Evolutionary conservation across 2,329 filamentous ascomycete species (phyloP), one percentile per base, ranked within the genome.

Genomic region (Colletotrichum cereale): DNA sequence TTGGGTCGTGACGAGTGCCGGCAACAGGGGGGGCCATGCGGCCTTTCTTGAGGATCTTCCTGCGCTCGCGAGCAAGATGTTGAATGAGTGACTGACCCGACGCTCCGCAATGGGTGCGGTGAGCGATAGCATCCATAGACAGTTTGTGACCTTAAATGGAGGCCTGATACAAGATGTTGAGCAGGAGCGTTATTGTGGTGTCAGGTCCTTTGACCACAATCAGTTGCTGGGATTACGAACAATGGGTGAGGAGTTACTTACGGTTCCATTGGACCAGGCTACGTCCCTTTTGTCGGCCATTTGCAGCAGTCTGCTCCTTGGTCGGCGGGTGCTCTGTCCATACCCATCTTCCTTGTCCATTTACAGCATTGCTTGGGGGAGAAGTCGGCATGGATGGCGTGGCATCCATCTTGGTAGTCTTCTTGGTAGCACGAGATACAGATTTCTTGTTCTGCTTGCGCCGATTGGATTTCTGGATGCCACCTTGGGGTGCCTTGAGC

Each of bases 111-210:
- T 81, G 80, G 21, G 85, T 75, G 1, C 83, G 79, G 60, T 84
- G 81, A 31, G 83, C 83, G 52, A 84, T 78, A 0, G 74, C 62
- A 18, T 83, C 79, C 82, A 82, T 85, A 2, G 83, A 82, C 0
- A 85, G 14, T 1, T 78, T 75, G 31, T 81, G 74, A 36, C 77
- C 77, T 58, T 78, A 74, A 6, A 79, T 73, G 16, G 71, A 67
- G 44, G 77, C 80, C 73, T 86, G 84, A 42, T 84, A 86, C 14
- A 82, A 76, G 0, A 85, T 73, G 66, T 81, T 75, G 0, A 86
- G 76, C 0, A 86, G 67, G 0, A 85, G 73, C 74, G 86, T 86
- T 47, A 86, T 84, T 0, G 79, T 76, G 83, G 86, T 86, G 12
- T 84, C 81, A 12, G 83, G 80, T 0, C 83, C 84, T 87, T 57